Evolutionary conservation across 768 basidiomycete genomes (phyloP), one percentile per base, ranked within the genome.

Genomic region (Hypholoma sublateritium): DNA sequence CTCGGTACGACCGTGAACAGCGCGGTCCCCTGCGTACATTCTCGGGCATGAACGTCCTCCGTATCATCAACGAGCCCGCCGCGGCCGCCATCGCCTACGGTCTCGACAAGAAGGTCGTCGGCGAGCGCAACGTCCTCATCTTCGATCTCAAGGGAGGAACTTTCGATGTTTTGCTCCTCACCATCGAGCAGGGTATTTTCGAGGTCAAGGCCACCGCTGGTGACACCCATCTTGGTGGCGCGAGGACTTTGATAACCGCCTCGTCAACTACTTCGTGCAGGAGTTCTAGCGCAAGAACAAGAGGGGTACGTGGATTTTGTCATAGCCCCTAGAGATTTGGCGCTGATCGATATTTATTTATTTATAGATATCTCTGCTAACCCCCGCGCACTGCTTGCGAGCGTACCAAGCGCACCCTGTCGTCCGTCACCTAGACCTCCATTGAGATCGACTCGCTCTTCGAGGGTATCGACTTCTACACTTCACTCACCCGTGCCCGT

Each of bases 1-100:
- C 37, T 39, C n/a, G 37, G 37, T 12, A 13, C 12, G 13, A n/a
- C 13, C 13, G 37, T 39, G 12, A 39, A 13, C 37, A 13, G 11
- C n/a, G 37, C 37, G 13, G n/a, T 39, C 37, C 37, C 37, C 37
- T 14, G 37, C n/a, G 12, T 39, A 39, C n/a, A 4, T 41, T 13
- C 41, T 16, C 22, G 16, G 41, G 44, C 28, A 19, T 52, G 28
- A 19, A 36, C 14, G 25, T 52, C 14, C 2, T 36, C 53, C 41
- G 59, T 52, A 42, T 32, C 48, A 41, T 52, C 36, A 51, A 43
- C 50, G 50, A 51, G 50, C 50, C 50, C 39, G 16, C 50, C 7
- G 50, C 50, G 2, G 48, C 48, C 48, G 48, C 48, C 35, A 35
- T 51, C 35, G 50, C 50, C 28, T 51, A 49, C 24, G 35, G 39